Conservation (phyloP, 495 filamentous ascomycete species). For the Neurospora sp. region DNA sequence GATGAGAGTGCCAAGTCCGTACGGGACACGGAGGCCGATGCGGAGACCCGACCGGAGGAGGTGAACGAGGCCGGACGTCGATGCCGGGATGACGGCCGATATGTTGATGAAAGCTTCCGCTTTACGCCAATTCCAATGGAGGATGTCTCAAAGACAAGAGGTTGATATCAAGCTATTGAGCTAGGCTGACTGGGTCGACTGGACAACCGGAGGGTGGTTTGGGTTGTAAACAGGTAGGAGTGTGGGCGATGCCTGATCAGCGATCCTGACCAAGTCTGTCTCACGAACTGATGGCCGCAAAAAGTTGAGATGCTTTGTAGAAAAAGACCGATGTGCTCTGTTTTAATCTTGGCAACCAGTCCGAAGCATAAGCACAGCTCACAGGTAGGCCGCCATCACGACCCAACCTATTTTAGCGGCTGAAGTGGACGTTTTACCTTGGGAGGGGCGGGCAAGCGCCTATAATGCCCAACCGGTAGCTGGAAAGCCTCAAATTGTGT, state of each 20-base stretch:
- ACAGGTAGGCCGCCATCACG: background rate
- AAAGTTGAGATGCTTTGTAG: background rate
- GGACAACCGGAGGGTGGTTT: background rate
- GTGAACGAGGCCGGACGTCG: background rate
- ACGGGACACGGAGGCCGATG: background rate
- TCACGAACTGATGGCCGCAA: background rate
- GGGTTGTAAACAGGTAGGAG: background rate
- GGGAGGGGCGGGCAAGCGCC: background rate
- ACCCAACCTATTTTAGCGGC: background rate
- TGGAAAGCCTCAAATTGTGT: background rate
- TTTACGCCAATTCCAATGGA: background rate
- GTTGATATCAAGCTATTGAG: background rate
- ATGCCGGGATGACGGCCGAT: background rate
- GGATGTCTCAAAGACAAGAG: background rate
- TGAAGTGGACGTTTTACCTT: background rate
- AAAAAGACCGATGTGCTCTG: background rate
- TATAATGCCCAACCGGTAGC: background rate
- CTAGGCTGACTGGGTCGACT: background rate
- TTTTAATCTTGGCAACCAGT: background rate
- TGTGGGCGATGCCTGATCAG: background rate
- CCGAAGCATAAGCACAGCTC: background rate
- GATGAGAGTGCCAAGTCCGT: background rate
- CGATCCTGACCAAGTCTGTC: background rate
- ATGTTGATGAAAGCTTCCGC: background rate
- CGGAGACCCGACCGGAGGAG: background rate